Evolutionary conservation across 139 green algal species (phyloP), one percentile per base, ranked within the genome.

Genomic region (Picochlorum sp.): DNA sequence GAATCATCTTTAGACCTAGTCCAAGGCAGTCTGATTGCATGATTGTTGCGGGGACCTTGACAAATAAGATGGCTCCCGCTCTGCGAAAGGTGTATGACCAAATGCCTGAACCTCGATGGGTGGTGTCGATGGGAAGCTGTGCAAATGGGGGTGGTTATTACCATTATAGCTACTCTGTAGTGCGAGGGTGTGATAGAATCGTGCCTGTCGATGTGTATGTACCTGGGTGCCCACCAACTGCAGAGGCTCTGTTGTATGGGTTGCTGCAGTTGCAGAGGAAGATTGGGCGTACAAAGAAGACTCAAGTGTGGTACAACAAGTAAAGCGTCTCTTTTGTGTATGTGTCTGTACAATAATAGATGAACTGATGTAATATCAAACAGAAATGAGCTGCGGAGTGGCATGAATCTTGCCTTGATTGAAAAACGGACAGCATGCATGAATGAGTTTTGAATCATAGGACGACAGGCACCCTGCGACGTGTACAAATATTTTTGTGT

Each of bases 81-180:
- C 76, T 97, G 72, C 86, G 91, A 60, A 97, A 97, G 84, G 87
- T 95, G 18, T 95, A 95, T 60, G 88, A 94, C 63, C 80, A 85
- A 80, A 97, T 97, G 91, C 91, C 91, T 2, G 92, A 98, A 71
- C 92, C 92, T 6, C 81, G 92, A 37, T 98, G 92, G 92, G 92
- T 98, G 15, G 79, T 98, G 30, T 95, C 85, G 67, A 98, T 98
- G 92, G 92, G 92, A 37, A 67, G 77, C 56, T 98, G 92, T 63
- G 92, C 92, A 16, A 98, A 98, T 65, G 92, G 92, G 10, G 92
- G 92, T 34, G 92, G 92, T 45, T 98, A 98, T 83, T 98, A 98
- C 74, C 92, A 98, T 80, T 96, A 98, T 77, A 93, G 82, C 1
- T 97, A 98, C 72, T 76, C 84, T 3, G 92, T 98, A 2, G 92